phyloP scores from a whole-genome alignment of 2,329 filamentous ascomycete genomes.

The Pseudocercospora musae region DNA sequence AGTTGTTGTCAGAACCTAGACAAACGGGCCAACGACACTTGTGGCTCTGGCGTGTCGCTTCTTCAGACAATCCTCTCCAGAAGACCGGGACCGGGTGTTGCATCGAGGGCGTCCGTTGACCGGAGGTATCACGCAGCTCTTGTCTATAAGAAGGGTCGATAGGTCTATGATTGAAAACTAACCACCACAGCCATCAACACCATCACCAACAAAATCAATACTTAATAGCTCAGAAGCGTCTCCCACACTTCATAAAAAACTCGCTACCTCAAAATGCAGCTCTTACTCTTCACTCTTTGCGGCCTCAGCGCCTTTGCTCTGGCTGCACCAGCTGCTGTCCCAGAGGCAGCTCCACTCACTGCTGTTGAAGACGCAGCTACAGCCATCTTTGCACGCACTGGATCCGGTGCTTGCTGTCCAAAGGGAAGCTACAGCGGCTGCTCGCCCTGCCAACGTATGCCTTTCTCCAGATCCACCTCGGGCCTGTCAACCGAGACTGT shows the following conservation, averaged over 20 bases:
- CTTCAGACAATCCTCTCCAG: background rate
- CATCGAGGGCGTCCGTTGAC: background rate
- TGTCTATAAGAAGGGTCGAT: background rate
- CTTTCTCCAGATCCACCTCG: background rate
- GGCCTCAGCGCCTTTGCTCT: conserved; percentile 5
- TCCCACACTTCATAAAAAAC: background rate
- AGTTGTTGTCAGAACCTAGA: background rate
- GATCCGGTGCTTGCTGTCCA: background rate
- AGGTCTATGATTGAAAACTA: background rate
- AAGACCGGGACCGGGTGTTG: background rate
- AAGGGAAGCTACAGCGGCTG: background rate
- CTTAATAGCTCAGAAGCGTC: background rate
- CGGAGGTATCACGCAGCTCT: background rate
- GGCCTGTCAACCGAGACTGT: background rate
- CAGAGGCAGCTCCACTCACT: background rate
- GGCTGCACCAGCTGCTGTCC: conserved; percentile 7
- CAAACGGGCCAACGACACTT: background rate
- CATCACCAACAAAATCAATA: background rate
- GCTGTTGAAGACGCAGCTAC: background rate
- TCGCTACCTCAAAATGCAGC: conserved; percentile 6
- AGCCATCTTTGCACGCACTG: background rate
- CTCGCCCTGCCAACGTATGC: background rate
- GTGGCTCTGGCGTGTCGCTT: background rate
- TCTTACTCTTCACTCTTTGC: conserved; percentile 7
- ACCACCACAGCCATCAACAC: background rate